These are phyloP conservation scores for Arabidopsis arenosa DNA, from an alignment of 345 rosid species.

Conservation along the genomic window DNA sequence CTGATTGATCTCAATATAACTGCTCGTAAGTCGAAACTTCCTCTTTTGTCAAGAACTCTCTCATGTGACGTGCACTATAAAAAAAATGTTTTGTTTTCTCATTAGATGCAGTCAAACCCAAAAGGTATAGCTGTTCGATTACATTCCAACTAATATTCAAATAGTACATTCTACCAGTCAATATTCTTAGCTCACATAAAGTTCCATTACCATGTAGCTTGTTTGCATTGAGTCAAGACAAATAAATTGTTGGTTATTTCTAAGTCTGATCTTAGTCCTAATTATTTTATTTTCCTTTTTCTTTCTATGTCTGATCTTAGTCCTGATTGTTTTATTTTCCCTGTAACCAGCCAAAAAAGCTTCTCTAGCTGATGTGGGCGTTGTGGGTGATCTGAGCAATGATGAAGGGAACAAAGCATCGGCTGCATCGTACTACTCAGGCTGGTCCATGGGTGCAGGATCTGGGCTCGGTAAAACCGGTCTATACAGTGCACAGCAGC, in stretches of 20 bases:
- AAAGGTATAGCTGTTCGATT: not conserved
- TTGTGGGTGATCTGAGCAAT: slow-evolving; percentile 72
- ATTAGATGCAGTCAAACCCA: slow-evolving; percentile 17
- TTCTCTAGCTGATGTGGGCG: slow-evolving; percentile 81
- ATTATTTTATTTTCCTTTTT: slow-evolving; percentile 7
- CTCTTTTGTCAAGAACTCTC: not conserved
- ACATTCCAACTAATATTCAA: not conserved
- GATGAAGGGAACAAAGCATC: slow-evolving; percentile 74
- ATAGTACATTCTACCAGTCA: no score
- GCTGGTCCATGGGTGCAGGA: slow-evolving; percentile 90
- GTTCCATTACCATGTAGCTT: slow-evolving; percentile 5
- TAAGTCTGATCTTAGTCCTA: not conserved
- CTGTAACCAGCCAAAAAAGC: slow-evolving; percentile 88
- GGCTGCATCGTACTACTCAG: slow-evolving; percentile 70
- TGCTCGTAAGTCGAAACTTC: slow-evolving; percentile 75
- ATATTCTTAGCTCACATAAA: slow-evolving; percentile 3
- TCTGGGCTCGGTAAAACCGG: slow-evolving; percentile 78
- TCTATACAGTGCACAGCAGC: slow-evolving; percentile 50
- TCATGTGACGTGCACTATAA: not conserved
- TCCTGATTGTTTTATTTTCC: slow-evolving; percentile 20
- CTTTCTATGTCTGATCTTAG: not conserved
- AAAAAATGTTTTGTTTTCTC: slow-evolving; percentile 3
- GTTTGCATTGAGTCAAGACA: slow-evolving; percentile 8
- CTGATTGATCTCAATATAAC: slow-evolving; percentile 95
- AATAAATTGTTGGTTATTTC: not conserved